phyloP scores from a whole-genome alignment of 192 early-diverging fungal genomes.

The Gigaspora rosea region DNA sequence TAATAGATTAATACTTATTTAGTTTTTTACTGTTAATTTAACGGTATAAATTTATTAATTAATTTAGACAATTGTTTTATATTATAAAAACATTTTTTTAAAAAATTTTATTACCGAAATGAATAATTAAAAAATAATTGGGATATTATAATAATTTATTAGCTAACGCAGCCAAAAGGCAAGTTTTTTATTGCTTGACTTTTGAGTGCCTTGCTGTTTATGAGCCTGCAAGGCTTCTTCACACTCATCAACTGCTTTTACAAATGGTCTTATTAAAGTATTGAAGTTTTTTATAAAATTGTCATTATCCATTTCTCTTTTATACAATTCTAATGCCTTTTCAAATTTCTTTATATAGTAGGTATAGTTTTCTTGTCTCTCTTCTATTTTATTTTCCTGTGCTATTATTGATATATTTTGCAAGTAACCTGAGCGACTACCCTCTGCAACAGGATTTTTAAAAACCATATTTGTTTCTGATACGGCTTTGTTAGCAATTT shows the following conservation, averaged over 20 bases:
- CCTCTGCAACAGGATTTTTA: no score
- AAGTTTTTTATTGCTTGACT: neutral
- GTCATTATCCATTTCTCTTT: neutral
- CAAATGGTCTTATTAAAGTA: neutral
- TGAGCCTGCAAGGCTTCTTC: neutral
- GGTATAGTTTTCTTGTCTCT: neutral
- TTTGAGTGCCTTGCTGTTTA: neutral
- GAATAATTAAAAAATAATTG: no score
- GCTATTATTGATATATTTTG: neutral
- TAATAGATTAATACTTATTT: no score
- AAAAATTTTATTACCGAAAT: no score
- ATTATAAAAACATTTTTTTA: no score
- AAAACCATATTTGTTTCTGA: neutral
- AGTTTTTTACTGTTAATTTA: no score
- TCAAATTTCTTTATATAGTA: neutral
- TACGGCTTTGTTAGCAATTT: neutral
- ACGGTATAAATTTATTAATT: no score
- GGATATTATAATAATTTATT: no score
- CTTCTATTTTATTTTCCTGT: neutral
- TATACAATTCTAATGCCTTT: neutral
- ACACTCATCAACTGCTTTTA: neutral
- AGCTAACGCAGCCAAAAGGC: neutral
- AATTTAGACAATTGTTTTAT: no score
- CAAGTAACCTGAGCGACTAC: neutral
- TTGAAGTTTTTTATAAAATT: neutral